A percentile compares a stretch with the other conserved stretches of the same genome.
These are phyloP conservation scores for Coemansia sp. DNA, from an alignment of 192 early-diverging fungal species.

Conservation along the genomic window DNA sequence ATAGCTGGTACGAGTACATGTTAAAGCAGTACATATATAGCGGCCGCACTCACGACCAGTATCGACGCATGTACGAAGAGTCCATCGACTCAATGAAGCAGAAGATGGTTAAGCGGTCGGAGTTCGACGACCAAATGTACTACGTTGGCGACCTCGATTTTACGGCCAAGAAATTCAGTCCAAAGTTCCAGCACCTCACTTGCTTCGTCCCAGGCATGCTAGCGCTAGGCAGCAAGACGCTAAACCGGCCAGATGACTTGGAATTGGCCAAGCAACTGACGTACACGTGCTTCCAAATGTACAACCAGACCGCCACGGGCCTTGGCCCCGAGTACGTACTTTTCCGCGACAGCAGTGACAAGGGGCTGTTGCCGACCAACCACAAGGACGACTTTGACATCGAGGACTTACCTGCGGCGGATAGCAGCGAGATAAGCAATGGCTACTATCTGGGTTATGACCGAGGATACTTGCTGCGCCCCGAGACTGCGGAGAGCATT, in stretches of 20 bases:
- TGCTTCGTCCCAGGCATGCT: conserved; percentile 75
- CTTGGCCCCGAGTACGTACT: conserved; percentile 86
- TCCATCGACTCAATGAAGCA: conserved; percentile 50
- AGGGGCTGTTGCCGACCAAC: conserved; percentile 20
- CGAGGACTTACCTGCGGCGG: conserved; percentile 9
- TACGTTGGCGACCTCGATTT: conserved; percentile 51
- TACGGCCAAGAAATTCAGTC: conserved; percentile 40
- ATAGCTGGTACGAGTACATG: conserved; percentile 59
- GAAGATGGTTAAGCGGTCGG: conserved; percentile 42
- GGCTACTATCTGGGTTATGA: conserved; percentile 44
- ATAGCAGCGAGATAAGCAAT: conserved; percentile 19
- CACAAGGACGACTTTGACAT: conserved; percentile 34
- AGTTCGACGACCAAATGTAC: conserved; percentile 40
- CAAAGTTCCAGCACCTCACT: conserved; percentile 54
- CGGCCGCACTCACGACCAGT: conserved; percentile 35
- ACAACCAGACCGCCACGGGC: conserved; percentile 72
- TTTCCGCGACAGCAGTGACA: conserved; percentile 56
- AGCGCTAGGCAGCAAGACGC: conserved; percentile 58
- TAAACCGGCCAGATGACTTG: conserved; percentile 52
- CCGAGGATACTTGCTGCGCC: conserved; percentile 57
- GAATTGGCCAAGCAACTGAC: conserved; percentile 48
- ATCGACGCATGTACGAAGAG: conserved; percentile 53
- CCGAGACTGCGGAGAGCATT: conserved; percentile 87
- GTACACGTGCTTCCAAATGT: conserved; percentile 64
- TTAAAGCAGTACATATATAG: conserved; percentile 53